phyloP scores from a whole-genome alignment of 2,329 filamentous ascomycete species.

The Cytospora leucostoma region DNA sequence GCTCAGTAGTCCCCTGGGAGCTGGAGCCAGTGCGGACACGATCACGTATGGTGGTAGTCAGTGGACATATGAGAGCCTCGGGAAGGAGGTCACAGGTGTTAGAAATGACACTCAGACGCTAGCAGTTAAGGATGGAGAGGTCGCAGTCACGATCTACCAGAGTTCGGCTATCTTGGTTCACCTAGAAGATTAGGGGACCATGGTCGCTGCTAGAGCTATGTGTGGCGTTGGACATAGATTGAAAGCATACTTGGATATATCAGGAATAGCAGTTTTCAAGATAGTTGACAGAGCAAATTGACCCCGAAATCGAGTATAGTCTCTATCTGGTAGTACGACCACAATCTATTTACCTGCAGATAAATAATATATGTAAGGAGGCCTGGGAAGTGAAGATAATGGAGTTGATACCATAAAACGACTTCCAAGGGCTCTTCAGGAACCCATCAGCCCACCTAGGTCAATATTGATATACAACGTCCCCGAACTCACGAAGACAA shows the following conservation, averaged over 20 bases:
- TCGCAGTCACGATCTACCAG: constrained; percentile 32
- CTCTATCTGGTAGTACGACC: neutral
- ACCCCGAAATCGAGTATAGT: neutral
- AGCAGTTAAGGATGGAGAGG: constrained; percentile 33
- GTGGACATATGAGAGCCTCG: constrained; percentile 40
- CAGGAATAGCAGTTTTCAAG: neutral
- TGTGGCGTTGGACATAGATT: neutral
- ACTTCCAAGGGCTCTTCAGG: no score
- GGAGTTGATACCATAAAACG: no score
- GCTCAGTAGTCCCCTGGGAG: constrained; percentile 38
- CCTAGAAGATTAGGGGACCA: constrained; percentile 2
- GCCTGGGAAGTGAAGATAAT: no score
- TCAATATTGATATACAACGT: neutral
- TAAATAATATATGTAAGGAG: no score
- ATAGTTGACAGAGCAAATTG: neutral
- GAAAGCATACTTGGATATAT: neutral
- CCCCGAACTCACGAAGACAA: neutral
- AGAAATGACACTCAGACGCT: constrained; percentile 36
- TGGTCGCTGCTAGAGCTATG: neutral
- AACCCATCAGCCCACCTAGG: no score
- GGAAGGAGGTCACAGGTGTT: constrained; percentile 38
- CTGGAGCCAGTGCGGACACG: constrained; percentile 36
- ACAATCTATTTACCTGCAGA: no score
- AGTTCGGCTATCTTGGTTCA: constrained; percentile 36
- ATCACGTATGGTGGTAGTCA: constrained; percentile 43